Base-by-base conservation (phyloP, 805 yeast species). In the Hanseniaspora osmophila region DNA sequence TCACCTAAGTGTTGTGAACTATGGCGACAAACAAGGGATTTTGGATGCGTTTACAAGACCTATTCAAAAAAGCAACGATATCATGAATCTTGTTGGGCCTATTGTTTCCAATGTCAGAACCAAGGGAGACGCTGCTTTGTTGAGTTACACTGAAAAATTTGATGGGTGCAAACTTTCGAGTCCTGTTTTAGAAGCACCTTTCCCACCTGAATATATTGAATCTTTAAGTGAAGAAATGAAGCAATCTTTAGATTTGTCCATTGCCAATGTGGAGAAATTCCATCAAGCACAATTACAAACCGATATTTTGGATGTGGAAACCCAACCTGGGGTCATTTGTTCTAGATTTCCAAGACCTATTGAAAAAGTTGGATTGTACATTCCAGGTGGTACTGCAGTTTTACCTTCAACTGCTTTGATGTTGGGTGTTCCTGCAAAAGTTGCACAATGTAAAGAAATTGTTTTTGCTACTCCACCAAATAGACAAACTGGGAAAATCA, bases 331-430 rank as follows among this genome's bases (percentile, higher is more conserved):
- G 53, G 97, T 92, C 22, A 66, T 74, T 44, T 92, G 98, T 68
- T 84, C 95, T 16, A 78, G 99, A 56, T 92, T 92, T 63, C 84
- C 97, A 13, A 78, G 95, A 57, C 92, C 98, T 6, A 87, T 92
- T 54, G 95, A 86, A 58, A 79, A 76, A 48, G 98, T 92, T 45
- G 99, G 98, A 49, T 74, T 94, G 48, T 92, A 92, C 60, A 84
- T 92, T 49, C 99, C 99, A 45, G 99, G 99, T 55, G 99, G 99
- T 54, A 87, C 97, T 40, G 99, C 99, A 2, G 90, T 92, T 32
- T 73, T 92, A 52, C 99, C 99, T 38, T 90, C 97, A 16, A 92
- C 99, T 12, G 94, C 97, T 5, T 74, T 92, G 65, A 92, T 92
- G 96, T 74, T 92, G 55, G 97, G 98, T 57, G 96, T 92, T 44